Evolutionary conservation across 2,329 filamentous ascomycete genomes (phyloP).

Genomic region (Claviceps sp.): DNA sequence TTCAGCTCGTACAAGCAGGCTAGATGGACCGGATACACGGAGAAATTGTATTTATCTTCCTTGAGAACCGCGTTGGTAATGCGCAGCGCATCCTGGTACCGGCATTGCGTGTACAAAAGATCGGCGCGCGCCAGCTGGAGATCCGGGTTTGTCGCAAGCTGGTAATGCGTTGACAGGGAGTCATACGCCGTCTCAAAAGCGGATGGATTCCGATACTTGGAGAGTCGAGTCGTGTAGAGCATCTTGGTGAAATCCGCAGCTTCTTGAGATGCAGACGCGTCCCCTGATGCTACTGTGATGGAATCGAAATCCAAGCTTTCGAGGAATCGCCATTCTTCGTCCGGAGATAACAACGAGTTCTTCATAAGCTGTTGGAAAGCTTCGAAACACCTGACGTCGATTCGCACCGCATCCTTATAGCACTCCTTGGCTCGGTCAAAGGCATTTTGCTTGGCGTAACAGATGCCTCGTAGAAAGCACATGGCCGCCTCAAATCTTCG

Average conservation of each 20-base stretch:
- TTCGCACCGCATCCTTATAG: slow-evolving; percentile 92
- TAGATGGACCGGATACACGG: slow-evolving; percentile 78
- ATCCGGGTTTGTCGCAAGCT: slow-evolving; percentile 73
- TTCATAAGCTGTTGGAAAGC: slow-evolving; percentile 97
- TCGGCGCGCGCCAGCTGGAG: slow-evolving; percentile 83
- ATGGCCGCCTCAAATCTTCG: slow-evolving; percentile 89
- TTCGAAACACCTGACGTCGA: slow-evolving; percentile 96
- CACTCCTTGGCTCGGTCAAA: slow-evolving; percentile 96
- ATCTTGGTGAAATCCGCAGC: slow-evolving; percentile 89
- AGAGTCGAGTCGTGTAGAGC: slow-evolving; percentile 88
- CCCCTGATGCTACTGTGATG: slow-evolving; percentile 51
- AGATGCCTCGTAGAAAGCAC: slow-evolving; percentile 88
- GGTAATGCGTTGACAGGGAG: slow-evolving; percentile 86
- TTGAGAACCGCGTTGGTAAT: slow-evolving; percentile 75
- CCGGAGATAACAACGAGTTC: slow-evolving; percentile 80
- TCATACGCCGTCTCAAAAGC: slow-evolving; percentile 79
- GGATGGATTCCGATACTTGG: slow-evolving; percentile 81
- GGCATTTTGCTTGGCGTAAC: slow-evolving; percentile 92
- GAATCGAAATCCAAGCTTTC: slow-evolving; percentile 84
- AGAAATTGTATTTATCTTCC: slow-evolving; percentile 79
- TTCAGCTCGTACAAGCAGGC: slow-evolving; percentile 81
- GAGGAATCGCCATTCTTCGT: slow-evolving; percentile 82
- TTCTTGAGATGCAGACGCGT: slow-evolving; percentile 61
- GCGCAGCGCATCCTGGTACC: slow-evolving; percentile 73
- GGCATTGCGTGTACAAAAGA: slow-evolving; percentile 85